Conservation (phyloP, 495 filamentous ascomycete genomes). For the Astrocystis sublimbata region DNA sequence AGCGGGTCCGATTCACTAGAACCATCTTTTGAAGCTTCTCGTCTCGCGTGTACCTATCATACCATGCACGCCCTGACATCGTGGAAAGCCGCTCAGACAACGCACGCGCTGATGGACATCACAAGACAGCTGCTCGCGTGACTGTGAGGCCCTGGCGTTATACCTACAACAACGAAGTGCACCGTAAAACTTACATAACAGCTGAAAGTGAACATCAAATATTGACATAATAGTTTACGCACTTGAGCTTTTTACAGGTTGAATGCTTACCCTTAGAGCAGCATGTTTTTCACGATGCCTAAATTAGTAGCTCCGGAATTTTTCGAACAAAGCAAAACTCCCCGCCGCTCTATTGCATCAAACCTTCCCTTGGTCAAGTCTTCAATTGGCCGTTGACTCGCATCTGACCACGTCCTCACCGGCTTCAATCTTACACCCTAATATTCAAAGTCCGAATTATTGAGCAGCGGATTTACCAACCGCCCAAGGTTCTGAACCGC, state of each 20-base stretch:
- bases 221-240: not conserved
- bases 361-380: not conserved
- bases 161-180: not conserved
- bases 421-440: too few relatives aligned
- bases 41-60: conserved; percentile 7
- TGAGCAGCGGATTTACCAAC: too few relatives aligned
- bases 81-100: not conserved
- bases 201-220: not conserved
- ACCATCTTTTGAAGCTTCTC: not conserved
- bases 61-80: not conserved
- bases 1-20: not conserved
- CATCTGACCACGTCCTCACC: too few relatives aligned
- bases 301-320: not conserved
- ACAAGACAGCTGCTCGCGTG: not conserved
- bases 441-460: too few relatives aligned
- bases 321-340: not conserved
- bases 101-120: not conserved
- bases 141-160: not conserved
- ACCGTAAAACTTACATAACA: conserved; percentile 19
- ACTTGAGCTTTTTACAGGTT: not conserved
- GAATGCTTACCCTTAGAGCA: conserved; percentile 4
- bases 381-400: not conserved
- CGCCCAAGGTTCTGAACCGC: too few relatives aligned
- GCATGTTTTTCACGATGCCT: not conserved
- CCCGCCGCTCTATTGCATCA: not conserved